phyloP scores from a whole-genome alignment of 176 grass and related monocot species.

The Oryza punctata region DNA sequence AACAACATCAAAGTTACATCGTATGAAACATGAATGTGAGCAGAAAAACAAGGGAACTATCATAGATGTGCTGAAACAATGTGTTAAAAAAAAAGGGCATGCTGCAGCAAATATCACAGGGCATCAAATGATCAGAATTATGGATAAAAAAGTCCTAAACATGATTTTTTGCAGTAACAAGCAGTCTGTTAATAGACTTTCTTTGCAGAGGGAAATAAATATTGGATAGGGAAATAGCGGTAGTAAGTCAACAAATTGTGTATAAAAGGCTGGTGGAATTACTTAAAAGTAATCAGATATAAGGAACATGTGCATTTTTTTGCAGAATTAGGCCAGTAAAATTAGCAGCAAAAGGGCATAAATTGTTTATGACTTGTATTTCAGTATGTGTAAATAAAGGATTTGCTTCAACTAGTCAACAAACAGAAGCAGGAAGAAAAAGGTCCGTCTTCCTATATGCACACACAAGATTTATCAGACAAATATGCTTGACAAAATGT shows the following conservation, averaged over 20 bases:
- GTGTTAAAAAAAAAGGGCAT: not conserved
- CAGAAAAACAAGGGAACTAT: not conserved
- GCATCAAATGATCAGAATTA: conserved; percentile 13
- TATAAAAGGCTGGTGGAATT: not conserved
- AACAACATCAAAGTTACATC: conserved; percentile 31
- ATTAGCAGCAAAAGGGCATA: not conserved
- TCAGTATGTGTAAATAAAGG: conserved; percentile 16
- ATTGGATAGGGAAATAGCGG: not conserved
- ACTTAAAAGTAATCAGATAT: conserved; percentile 5
- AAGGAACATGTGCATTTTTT: conserved; percentile 12
- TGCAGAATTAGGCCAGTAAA: conserved; percentile 13
- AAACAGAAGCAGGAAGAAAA: conserved; percentile 15
- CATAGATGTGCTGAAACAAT: not conserved
- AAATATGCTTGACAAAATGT: not conserved
- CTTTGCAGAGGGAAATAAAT: not conserved
- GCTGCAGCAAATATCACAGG: conserved; percentile 26
- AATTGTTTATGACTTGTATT: not conserved
- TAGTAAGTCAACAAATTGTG: conserved; percentile 21
- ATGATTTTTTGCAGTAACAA: not conserved
- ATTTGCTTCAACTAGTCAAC: conserved; percentile 16
- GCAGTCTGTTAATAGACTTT: conserved; percentile 5
- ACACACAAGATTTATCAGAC: conserved; percentile 11
- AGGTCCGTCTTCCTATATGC: conserved; percentile 3
- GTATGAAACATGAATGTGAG: conserved; percentile 6
- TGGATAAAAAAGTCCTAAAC: conserved; percentile 25